Base-by-base conservation (phyloP, 1,139 yeast genomes). In the Lodderomyces pseudojiufengensis region DNA sequence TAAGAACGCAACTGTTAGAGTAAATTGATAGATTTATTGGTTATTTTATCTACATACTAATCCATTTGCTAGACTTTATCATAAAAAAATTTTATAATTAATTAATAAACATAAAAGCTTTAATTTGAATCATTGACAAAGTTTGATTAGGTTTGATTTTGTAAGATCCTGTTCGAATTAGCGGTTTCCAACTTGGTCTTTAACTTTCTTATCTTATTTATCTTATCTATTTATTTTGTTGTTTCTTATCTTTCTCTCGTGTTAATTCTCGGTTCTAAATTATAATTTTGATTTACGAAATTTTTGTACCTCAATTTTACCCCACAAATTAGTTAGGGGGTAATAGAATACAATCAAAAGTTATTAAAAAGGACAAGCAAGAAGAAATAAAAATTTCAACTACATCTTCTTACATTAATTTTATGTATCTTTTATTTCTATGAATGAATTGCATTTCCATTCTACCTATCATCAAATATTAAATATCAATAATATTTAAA, bases 291-390 rank as follows among this genome's bases (percentile, higher is more conserved):
- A n/a, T n/a, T n/a, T n/a, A n/a, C n/a, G n/a, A 18, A 9, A 7
- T 28, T n/a, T 18, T 10, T 10, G 30, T 14, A 30, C 35, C 35
- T 27, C 35, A 27, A 11, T 25, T 23, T 32, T 32, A 32, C 35
- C 35, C 35, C 35, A 32, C 35, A 27, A 13, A 14, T 3, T 5
- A 4, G 12, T 14, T 27, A 11, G 11, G 14, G 16, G 9, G 4
- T 5, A 20, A 27, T 12, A 12, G 16, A 20, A 27, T n/a, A 14
- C 14, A 12, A 25, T 25, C 7, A n/a, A 9, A 12, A 25, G 4
- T 5, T 25, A 12, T 15, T n/a, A n/a, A n/a, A n/a, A n/a, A n/a
- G n/a, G n/a, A n/a, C n/a, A n/a, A n/a, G n/a, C n/a, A n/a, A n/a
- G n/a, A n/a, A n/a, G n/a, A n/a, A n/a, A n/a, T n/a, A n/a, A n/a